These are phyloP conservation scores for Sugiyamaella marilandica DNA, from an alignment of 805 yeast species.

Conservation along the genomic window DNA sequence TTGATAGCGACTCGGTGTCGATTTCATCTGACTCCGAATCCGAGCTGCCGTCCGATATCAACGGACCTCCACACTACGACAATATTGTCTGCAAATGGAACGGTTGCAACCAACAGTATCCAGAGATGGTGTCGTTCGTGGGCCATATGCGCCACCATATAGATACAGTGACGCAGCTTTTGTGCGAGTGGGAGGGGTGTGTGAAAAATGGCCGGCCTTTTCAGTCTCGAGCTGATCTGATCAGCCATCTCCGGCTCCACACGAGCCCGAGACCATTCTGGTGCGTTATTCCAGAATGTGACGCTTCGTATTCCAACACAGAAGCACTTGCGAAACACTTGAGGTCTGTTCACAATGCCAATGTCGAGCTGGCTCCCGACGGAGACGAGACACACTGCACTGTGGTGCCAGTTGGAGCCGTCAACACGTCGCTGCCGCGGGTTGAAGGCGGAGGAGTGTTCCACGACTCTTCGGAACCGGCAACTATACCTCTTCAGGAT, in stretches of 20 bases:
- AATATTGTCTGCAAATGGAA: background rate
- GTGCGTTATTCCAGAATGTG: conserved; percentile 66
- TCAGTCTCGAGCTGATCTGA: conserved; percentile 52
- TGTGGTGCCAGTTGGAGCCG: conserved; percentile 5
- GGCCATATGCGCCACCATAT: background rate
- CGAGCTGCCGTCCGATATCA: background rate
- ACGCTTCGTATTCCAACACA: conserved; percentile 50
- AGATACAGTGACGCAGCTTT: conserved; percentile 30
- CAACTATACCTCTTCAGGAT: background rate
- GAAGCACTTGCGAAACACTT: conserved; percentile 64
- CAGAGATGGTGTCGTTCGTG: background rate
- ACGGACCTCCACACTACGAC: background rate
- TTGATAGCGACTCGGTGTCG: background rate
- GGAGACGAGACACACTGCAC: background rate
- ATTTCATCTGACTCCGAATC: background rate
- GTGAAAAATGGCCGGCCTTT: conserved; percentile 46
- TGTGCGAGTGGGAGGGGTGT: conserved; percentile 63
- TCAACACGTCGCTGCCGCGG: background rate
- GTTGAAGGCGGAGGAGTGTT: background rate
- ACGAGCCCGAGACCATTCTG: conserved; percentile 62
- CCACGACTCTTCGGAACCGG: background rate
- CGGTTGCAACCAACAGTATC: background rate
- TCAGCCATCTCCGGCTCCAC: conserved; percentile 61
- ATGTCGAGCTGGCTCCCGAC: conserved; percentile 31
- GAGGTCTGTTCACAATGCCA: conserved; percentile 44